Evolutionary conservation across 192 early-diverging fungal genomes (phyloP), one percentile per base, ranked within the genome.

Genomic region (Rhizoclosmatium sp.): DNA sequence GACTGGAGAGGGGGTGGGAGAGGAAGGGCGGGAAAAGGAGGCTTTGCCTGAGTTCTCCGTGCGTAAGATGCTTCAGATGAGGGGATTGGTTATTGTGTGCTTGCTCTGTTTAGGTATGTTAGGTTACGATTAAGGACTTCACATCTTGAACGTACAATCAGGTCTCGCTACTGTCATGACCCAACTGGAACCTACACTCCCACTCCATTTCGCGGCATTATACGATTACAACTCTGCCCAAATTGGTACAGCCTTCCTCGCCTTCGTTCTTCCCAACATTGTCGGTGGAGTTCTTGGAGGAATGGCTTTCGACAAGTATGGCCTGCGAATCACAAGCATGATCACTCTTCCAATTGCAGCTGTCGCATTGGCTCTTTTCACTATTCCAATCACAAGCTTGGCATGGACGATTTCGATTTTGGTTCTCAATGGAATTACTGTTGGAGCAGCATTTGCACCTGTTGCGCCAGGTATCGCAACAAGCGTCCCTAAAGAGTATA

Each of bases 111-210:
- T 56, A 9, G 54, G 54, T 56, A 56, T 14, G 54, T 56, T 56
- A 56, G 54, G 9, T 56, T 56, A n/a, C 54, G 54, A 56, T 56
- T 56, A 14, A 14, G 54, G 9, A 56, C 19, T 56, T 1, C 0
- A 56, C 54, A n/a, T n/a, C 10, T 56, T n/a, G 0, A 0, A 14
- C 19, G 10, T 59, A 19, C 59, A 21, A 16, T 14, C 59, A 3
- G 60, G 59, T 3, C n/a, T 60, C 12, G 7, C 61, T 10, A 23
- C n/a, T 16, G 48, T 46, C 44, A n/a, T 78, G 3, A 78, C 80
- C 14, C 62, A 60, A 48, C 47, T 81, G 10, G 80, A 81, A 59
- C 74, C 74, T 1, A 81, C 80, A 39, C 60, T 81, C 12, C 80
- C 80, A 4, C 75, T 81, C 41, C 47, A 71, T 47, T 46, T 81